phyloP scores from a whole-genome alignment of 2,329 filamentous ascomycete species.

The Xylariaceae sp. region DNA sequence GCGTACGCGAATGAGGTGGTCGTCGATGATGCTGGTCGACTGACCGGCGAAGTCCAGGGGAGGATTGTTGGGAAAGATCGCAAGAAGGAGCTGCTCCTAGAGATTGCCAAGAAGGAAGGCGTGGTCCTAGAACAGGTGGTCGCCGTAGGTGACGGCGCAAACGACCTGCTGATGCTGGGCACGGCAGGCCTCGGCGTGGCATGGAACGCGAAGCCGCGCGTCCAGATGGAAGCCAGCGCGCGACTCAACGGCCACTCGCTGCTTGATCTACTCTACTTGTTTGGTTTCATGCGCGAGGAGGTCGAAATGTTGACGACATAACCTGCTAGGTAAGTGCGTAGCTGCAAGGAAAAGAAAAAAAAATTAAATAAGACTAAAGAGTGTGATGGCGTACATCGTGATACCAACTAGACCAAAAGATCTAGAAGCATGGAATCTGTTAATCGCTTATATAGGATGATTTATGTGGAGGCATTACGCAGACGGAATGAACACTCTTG shows the following conservation, averaged over 20 bases:
- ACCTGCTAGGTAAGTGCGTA: slow-evolving; percentile 19
- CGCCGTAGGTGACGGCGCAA: slow-evolving; percentile 81
- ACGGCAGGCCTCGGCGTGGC: slow-evolving; percentile 78
- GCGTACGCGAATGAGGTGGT: slow-evolving; percentile 86
- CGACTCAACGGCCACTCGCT: slow-evolving; percentile 74
- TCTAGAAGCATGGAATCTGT: neutral
- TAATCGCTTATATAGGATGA: neutral
- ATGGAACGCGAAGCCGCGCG: slow-evolving; percentile 83
- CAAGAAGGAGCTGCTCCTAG: slow-evolving; percentile 73
- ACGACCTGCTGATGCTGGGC: slow-evolving; percentile 81
- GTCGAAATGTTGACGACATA: slow-evolving; percentile 53
- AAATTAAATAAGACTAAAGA: neutral
- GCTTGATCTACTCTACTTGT: slow-evolving; percentile 74
- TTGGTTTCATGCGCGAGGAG: slow-evolving; percentile 74
- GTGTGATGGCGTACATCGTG: slow-evolving; percentile 6
- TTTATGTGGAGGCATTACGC: neutral
- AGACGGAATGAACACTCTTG: neutral
- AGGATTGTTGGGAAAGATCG: slow-evolving; percentile 77
- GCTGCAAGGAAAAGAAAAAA: slow-evolving; percentile 2
- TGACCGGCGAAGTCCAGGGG: slow-evolving; percentile 76
- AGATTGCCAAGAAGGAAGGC: slow-evolving; percentile 72
- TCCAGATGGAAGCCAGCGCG: slow-evolving; percentile 77
- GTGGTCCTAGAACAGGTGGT: slow-evolving; percentile 71
- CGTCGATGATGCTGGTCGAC: slow-evolving; percentile 59
- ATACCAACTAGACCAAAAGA: slow-evolving; percentile 37